These are phyloP conservation scores for Piromyces finnis DNA, from an alignment of 192 early-diverging fungal genomes.

Conservation along the genomic window DNA sequence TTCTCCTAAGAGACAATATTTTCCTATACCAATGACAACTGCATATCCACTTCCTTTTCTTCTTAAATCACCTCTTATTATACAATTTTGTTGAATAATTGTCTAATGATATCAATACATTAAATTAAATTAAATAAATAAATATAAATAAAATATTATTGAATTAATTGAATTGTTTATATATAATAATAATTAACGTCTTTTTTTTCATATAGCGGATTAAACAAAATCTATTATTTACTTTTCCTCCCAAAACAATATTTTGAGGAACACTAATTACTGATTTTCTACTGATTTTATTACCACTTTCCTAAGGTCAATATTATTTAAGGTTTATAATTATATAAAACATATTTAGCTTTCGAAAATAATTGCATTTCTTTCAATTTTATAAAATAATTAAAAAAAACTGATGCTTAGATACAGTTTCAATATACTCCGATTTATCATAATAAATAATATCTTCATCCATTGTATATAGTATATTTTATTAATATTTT, in stretches of 20 bases:
- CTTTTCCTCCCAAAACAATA: conserved; percentile 90
- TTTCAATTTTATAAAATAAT: no score
- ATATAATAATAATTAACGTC: no score
- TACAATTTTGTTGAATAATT: conserved; percentile 75
- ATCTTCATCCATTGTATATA: conserved; percentile 49
- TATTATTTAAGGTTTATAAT: no score
- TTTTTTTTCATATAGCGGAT: no score
- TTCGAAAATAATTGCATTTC: no score
- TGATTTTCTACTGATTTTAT: conserved; percentile 84
- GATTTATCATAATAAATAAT: conserved; percentile 52
- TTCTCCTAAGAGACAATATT: conserved; percentile 66
- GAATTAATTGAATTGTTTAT: no score
- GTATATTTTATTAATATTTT: no score
- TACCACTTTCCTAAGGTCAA: conserved; percentile 95
- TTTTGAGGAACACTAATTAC: conserved; percentile 90
- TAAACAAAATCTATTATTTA: conserved; percentile 12
- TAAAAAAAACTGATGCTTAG: no score
- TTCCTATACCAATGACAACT: conserved; percentile 78
- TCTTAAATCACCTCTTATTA: conserved; percentile 85
- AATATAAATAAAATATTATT: no score
- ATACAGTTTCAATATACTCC: conserved; percentile 92
- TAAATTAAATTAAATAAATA: no score
- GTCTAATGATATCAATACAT: conserved; percentile 27
- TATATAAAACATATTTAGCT: no score
- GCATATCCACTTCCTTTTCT: conserved; percentile 70